Evolutionary conservation across 345 rosid species (phyloP).

Genomic region (Arabis alpina): DNA sequence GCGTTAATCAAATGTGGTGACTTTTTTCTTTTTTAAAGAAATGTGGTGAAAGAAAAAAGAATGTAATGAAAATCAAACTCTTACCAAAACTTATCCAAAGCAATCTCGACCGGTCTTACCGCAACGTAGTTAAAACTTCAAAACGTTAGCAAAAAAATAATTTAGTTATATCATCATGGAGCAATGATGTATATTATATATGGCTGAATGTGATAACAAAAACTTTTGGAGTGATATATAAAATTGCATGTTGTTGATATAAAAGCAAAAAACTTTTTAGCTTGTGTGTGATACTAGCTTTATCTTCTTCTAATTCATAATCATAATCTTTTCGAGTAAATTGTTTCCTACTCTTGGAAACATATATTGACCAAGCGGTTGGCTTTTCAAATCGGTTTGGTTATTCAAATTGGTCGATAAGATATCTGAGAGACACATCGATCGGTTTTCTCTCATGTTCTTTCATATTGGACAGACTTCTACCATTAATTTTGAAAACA

Average conservation of each 20-base stretch:
- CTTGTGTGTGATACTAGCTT: slow-evolving; percentile 21
- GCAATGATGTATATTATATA: slow-evolving; percentile 26
- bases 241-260: slow-evolving; percentile 9
- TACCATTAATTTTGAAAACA: no score
- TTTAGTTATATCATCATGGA: background rate
- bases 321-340: slow-evolving; percentile 31
- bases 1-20: no score
- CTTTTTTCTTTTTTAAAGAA: no score
- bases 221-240: slow-evolving; percentile 25
- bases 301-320: slow-evolving; percentile 27
- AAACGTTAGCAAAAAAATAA: background rate
- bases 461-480: no score
- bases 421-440: no score
- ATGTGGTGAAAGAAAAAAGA: no score
- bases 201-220: slow-evolving; percentile 28
- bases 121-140: background rate
- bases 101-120: background rate
- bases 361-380: background rate
- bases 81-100: background rate
- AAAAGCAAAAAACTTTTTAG: background rate
- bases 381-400: background rate
- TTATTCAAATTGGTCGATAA: no score
- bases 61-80: no score
- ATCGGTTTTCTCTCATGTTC: no score
- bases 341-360: slow-evolving; percentile 25